Percentiles rank a stretch among this genome's conserved stretches.
phyloP scores from a whole-genome alignment of 139 green algal genomes.

The Mesotaenium endlicherianum region DNA sequence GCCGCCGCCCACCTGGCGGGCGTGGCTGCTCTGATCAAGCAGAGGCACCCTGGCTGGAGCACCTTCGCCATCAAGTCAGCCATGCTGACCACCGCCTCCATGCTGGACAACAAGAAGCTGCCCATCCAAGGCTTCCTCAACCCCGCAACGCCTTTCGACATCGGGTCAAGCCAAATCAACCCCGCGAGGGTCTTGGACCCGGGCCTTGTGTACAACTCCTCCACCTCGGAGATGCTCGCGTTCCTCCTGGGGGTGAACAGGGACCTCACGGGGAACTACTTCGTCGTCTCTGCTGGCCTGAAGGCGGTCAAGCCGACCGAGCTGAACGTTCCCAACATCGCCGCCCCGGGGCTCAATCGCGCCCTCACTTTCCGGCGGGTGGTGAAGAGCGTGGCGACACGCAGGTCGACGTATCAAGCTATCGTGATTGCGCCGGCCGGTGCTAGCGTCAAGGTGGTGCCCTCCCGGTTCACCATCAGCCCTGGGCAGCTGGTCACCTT shows the following conservation, averaged over 20 bases:
- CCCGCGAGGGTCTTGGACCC: not conserved
- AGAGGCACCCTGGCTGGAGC: slow-evolving; percentile 15
- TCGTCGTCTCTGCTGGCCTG: not conserved
- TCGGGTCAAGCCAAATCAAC: slow-evolving; percentile 23
- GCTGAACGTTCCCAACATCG: slow-evolving; percentile 17
- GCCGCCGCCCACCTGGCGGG: slow-evolving; percentile 28
- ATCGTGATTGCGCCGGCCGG: not conserved
- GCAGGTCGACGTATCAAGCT: not conserved
- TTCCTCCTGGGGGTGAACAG: too few relatives aligned
- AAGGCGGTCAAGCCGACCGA: not conserved
- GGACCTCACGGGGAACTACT: too few relatives aligned
- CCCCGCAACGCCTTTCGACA: slow-evolving; percentile 1
- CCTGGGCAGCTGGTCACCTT: not conserved
- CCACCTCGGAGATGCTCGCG: not conserved
- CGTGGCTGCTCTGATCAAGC: slow-evolving; percentile 11
- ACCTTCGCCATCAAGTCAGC: slow-evolving; percentile 22
- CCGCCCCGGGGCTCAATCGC: not conserved
- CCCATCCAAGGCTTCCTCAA: not conserved
- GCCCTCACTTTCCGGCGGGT: not conserved
- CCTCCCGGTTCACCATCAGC: not conserved
- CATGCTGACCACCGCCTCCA: slow-evolving; percentile 19
- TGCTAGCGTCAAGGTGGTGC: slow-evolving; percentile 2
- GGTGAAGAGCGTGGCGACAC: not conserved
- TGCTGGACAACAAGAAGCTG: not conserved
- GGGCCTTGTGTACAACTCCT: slow-evolving; percentile 17